Percentiles rank a stretch among this genome's conserved stretches.
phyloP scores from a whole-genome alignment of 1,284 basidiomycete genomes.

The Athelia sp. region DNA sequence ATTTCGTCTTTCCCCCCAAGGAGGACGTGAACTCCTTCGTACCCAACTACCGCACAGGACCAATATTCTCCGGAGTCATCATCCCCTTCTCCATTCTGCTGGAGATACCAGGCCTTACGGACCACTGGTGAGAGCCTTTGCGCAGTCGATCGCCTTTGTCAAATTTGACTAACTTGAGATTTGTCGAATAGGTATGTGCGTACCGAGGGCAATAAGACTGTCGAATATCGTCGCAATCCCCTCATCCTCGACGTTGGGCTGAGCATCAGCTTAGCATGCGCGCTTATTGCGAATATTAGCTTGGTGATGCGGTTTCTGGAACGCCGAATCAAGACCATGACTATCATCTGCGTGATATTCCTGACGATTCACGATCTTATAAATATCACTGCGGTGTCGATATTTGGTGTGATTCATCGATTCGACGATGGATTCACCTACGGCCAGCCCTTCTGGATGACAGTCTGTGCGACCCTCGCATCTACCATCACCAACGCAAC shows the following conservation, averaged over 20 bases:
- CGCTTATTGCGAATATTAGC: constrained; percentile 64
- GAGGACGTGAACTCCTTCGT: background rate
- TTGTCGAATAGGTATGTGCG: constrained; percentile 55
- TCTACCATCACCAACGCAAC: constrained; percentile 68
- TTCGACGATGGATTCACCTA: constrained; percentile 70
- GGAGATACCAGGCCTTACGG: constrained; percentile 75
- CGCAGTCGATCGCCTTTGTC: background rate
- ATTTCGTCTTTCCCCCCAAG: background rate
- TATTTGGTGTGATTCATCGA: constrained; percentile 64
- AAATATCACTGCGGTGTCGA: constrained; percentile 57
- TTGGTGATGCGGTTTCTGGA: constrained; percentile 73
- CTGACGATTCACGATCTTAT: constrained; percentile 71
- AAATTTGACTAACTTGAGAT: background rate
- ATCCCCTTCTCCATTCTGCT: constrained; percentile 78
- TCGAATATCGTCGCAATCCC: constrained; percentile 53
- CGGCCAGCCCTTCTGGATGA: constrained; percentile 77
- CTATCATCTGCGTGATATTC: constrained; percentile 57
- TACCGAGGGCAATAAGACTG: constrained; percentile 38
- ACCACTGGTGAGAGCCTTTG: constrained; percentile 14
- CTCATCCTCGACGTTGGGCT: constrained; percentile 58
- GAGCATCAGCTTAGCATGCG: constrained; percentile 64
- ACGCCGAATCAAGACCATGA: constrained; percentile 54
- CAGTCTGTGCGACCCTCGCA: constrained; percentile 69
- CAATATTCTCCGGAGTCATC: constrained; percentile 65
- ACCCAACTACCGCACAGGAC: constrained; percentile 52